These are phyloP conservation scores for Neonectria neomacrospora DNA, from an alignment of 2,329 filamentous ascomycete genomes.

Conservation along the genomic window DNA sequence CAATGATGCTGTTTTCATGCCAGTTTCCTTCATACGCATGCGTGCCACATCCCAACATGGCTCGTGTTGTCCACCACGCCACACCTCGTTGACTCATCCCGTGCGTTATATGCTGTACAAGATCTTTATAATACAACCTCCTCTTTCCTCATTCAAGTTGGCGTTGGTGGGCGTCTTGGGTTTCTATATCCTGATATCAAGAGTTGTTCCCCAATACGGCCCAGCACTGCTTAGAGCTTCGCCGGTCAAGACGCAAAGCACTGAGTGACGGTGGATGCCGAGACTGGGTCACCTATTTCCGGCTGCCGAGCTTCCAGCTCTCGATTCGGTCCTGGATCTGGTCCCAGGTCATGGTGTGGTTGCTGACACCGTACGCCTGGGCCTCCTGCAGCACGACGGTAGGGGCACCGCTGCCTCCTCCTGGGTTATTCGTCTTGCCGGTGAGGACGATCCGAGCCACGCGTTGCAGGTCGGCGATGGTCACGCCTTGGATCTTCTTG, in stretches of 20 bases:
- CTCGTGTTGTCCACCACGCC: constrained; percentile 7
- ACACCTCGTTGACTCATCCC: constrained; percentile 15
- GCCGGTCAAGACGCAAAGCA: background rate
- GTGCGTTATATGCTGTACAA: constrained; percentile 36
- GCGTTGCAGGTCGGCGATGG: constrained; percentile 80
- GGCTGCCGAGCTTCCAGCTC: constrained; percentile 81
- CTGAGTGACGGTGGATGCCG: background rate
- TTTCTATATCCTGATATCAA: constrained; percentile 24
- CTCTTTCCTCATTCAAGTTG: constrained; percentile 13
- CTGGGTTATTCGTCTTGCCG: constrained; percentile 79
- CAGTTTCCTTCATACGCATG: background rate
- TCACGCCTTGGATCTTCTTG: constrained; percentile 82
- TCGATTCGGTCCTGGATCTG: constrained; percentile 90
- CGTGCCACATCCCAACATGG: background rate
- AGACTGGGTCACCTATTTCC: constrained; percentile 34
- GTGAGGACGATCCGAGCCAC: constrained; percentile 84
- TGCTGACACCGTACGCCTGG: constrained; percentile 74
- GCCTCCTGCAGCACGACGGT: constrained; percentile 96
- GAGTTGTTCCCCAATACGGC: background rate
- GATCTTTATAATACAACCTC: constrained; percentile 41
- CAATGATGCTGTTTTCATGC: constrained; percentile 1
- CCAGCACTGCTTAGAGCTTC: background rate
- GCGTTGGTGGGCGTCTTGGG: constrained; percentile 10
- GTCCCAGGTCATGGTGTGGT: constrained; percentile 80
- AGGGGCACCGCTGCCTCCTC: constrained; percentile 84